Evolutionary conservation across 345 rosid species (phyloP).

Genomic region (Raphanus sativus): DNA sequence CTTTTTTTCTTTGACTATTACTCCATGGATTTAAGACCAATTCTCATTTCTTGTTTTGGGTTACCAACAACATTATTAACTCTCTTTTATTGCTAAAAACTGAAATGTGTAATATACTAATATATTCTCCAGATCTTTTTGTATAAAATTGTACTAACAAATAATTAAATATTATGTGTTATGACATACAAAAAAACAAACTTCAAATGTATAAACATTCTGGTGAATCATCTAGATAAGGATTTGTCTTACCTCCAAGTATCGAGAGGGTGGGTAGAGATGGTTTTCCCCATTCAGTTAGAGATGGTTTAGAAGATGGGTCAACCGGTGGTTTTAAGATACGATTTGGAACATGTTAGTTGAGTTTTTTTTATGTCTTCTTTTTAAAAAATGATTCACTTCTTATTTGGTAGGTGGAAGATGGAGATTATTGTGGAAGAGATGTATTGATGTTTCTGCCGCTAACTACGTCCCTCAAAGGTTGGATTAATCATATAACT

Average conservation of each 20-base stretch:
- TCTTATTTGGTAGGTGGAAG: not conserved
- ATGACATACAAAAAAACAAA: not conserved
- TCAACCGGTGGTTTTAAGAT: not conserved
- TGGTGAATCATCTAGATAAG: not conserved
- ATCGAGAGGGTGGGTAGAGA: not conserved
- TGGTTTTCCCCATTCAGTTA: not conserved
- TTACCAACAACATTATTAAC: not conserved
- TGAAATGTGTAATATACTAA: not conserved
- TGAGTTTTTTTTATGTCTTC: not conserved
- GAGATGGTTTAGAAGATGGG: not conserved
- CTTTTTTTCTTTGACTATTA: not conserved
- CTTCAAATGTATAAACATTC: not conserved
- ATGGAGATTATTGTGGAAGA: not conserved
- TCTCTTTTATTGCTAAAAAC: not conserved
- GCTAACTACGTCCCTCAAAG: not conserved
- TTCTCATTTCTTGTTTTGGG: not conserved
- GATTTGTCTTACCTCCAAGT: not conserved
- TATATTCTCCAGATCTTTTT: not conserved
- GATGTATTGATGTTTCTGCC: not conserved
- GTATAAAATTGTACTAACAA: not conserved
- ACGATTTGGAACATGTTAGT: not conserved
- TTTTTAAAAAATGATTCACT: not conserved
- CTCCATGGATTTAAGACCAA: not conserved
- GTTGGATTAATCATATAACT: not conserved
- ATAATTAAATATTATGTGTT: not conserved